A percentile compares a stretch with the other conserved stretches of the same genome.
Conservation (phyloP, 1,139 yeast genomes). For the Casaregolazyma lundiana region DNA sequence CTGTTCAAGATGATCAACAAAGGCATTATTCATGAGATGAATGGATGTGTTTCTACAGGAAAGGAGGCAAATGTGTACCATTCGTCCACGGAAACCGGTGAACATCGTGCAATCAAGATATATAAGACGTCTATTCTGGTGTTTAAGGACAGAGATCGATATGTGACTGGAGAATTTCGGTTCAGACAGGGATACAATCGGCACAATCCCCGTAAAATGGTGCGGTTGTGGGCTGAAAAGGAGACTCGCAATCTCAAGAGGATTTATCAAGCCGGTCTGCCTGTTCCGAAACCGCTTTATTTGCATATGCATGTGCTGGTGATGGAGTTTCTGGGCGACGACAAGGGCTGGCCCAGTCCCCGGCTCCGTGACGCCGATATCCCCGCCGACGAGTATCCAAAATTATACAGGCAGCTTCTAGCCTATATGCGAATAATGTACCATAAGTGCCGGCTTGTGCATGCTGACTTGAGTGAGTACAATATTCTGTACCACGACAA, state of each 20-base stretch:
- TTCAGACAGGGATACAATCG: conserved; percentile 80
- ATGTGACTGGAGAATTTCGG: conserved; percentile 93
- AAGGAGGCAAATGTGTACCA: conserved; percentile 98
- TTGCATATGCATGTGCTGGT: conserved; percentile 86
- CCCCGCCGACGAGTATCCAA: conserved; percentile 52
- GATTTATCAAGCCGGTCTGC: conserved; percentile 70
- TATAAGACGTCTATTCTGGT: conserved; percentile 94
- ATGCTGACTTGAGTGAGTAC: conserved; percentile 95
- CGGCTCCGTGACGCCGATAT: conserved; percentile 67
- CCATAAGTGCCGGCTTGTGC: conserved; percentile 84
- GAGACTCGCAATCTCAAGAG: conserved; percentile 91
- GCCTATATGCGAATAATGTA: conserved; percentile 83
- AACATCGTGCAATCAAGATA: conserved; percentile 73
- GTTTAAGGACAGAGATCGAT: conserved; percentile 91
- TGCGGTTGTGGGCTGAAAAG: conserved; percentile 97
- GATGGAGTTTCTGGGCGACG: conserved; percentile 85
- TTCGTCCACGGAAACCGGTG: conserved; percentile 66
- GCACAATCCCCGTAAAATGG: conserved; percentile 96
- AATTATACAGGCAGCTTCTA: conserved; percentile 71
- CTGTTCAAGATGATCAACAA: conserved; percentile 75
- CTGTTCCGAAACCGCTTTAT: conserved; percentile 89
- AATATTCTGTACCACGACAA: conserved; percentile 80
- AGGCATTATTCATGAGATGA: conserved; percentile 77
- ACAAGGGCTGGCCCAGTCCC: conserved; percentile 76
- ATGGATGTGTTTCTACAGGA: conserved; percentile 95